Base-by-base conservation (phyloP, 1,139 yeast genomes). In the Lodderomyces beijingensis region DNA sequence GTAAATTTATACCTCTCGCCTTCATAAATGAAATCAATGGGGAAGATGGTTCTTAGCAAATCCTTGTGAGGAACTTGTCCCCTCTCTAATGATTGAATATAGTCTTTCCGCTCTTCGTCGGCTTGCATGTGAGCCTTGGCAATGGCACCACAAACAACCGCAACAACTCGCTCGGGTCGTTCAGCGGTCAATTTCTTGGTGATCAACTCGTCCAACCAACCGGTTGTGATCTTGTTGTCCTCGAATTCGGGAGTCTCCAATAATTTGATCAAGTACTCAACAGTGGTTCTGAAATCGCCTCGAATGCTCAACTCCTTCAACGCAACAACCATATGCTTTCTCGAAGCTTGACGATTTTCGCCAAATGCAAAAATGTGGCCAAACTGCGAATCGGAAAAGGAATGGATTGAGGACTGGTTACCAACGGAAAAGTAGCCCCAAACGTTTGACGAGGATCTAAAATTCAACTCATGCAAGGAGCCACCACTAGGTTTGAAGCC, bases 351-450 rank as follows among this genome's bases (percentile, higher is more conserved):
- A 68, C 98, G 84, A 56, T 89, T 91, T 66, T 91, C 98, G 57
- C 98, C 98, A 63, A 89, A 93, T 25, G 98, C 97, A 57, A 91
- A 91, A 46, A 91, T 91, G 59, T 91, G 98, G 56, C 98, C 98
- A 53, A 91, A 91, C 64, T 91, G 98, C 34, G 98, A 89, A 61
- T 91, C 98, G 17, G 96, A 84, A 67, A 88, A 91, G 4, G 96
- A 88, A 65, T 91, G 98, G 53, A 91, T 93, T 35, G 96, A 91
- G 43, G 97, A 95, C 59, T 87, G 93, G 61, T 86, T 88, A 50
- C 94, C 89, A 36, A 91, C 97, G 11, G 96, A 86, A 75, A 91
- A 91, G 61, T 91, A 91, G 69, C 98, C 98, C 98, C 98, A 91
- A 32, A 91, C 98, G 51, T 91, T 91, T 14, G 96, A 87, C 26